Percentiles rank a stretch among this genome's conserved stretches.
phyloP scores from a whole-genome alignment of 2,329 filamentous ascomycete species.

The Aspergillus awamori region DNA sequence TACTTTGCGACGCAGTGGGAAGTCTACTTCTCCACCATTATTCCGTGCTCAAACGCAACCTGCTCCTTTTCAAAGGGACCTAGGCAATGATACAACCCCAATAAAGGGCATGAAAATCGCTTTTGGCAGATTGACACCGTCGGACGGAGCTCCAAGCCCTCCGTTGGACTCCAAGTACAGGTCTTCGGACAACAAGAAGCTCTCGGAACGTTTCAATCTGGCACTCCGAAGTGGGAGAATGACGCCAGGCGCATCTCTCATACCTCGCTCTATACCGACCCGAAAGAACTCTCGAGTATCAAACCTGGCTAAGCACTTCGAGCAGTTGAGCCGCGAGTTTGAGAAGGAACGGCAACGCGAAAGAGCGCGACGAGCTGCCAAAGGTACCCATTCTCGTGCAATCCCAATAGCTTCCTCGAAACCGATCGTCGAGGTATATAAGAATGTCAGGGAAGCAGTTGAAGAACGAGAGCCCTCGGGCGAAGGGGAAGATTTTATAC shows the following conservation, averaged over 20 bases:
- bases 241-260: slow-evolving; percentile 66
- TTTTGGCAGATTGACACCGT: slow-evolving; percentile 25
- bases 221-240: slow-evolving; percentile 63
- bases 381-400: slow-evolving; percentile 73
- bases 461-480: slow-evolving; percentile 72
- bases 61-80: slow-evolving; percentile 38
- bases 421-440: slow-evolving; percentile 93
- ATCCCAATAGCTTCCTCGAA: slow-evolving; percentile 92
- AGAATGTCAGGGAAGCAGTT: slow-evolving; percentile 89
- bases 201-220: slow-evolving; percentile 72
- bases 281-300: slow-evolving; percentile 78
- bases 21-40: slow-evolving; percentile 50
- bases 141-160: slow-evolving; percentile 27
- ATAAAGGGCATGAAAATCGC: slow-evolving; percentile 28
- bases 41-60: slow-evolving; percentile 57
- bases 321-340: slow-evolving; percentile 94
- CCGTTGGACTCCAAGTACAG: slow-evolving; percentile 39
- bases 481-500: slow-evolving; percentile 56
- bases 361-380: slow-evolving; percentile 75
- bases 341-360: slow-evolving; percentile 91
- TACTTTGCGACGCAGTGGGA: slow-evolving; percentile 39
- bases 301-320: slow-evolving; percentile 91
- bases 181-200: slow-evolving; percentile 66
- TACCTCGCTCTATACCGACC: slow-evolving; percentile 77
- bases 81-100: slow-evolving; percentile 23